phyloP scores from a whole-genome alignment of 1,284 basidiomycete genomes.

The Marasmius tenuissimus region DNA sequence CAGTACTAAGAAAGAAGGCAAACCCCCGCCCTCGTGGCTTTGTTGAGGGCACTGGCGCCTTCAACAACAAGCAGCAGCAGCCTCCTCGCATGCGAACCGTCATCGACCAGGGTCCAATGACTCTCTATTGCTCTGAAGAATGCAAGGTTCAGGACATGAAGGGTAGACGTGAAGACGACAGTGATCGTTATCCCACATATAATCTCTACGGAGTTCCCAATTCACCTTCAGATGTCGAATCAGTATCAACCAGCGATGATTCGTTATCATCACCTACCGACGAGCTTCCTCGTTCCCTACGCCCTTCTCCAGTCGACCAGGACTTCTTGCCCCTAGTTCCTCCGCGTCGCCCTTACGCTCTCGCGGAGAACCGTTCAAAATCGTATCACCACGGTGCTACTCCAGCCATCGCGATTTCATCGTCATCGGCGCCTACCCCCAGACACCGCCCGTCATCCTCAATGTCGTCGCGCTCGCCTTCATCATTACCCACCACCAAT shows the following conservation, averaged over 20 bases:
- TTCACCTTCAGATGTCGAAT: slow-evolving; percentile 16
- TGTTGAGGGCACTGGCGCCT: slow-evolving; percentile 56
- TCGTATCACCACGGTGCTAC: slow-evolving; percentile 3
- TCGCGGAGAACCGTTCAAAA: slow-evolving; percentile 8
- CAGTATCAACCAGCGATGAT: neutral
- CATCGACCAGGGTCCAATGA: slow-evolving; percentile 73
- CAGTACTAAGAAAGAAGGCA: slow-evolving; percentile 32
- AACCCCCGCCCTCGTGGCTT: slow-evolving; percentile 46
- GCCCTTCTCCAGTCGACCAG: neutral
- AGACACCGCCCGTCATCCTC: slow-evolving; percentile 23
- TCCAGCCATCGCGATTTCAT: neutral
- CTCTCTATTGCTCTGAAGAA: slow-evolving; percentile 78
- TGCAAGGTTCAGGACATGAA: slow-evolving; percentile 61
- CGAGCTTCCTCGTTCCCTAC: neutral
- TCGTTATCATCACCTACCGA: neutral
- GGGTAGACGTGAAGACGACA: slow-evolving; percentile 36
- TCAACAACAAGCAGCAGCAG: slow-evolving; percentile 18
- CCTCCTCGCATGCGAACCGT: slow-evolving; percentile 50
- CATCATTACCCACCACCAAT: slow-evolving; percentile 6
- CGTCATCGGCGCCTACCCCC: neutral
- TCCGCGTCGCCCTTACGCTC: neutral
- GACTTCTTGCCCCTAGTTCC: neutral
- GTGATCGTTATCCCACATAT: slow-evolving; percentile 41
- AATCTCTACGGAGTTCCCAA: slow-evolving; percentile 29
- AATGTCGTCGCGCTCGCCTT: slow-evolving; percentile 19